A percentile compares a stretch with the other conserved stretches of the same genome.
phyloP scores from a whole-genome alignment of 2,329 filamentous ascomycete genomes.

The Pyrenophora graminea region DNA sequence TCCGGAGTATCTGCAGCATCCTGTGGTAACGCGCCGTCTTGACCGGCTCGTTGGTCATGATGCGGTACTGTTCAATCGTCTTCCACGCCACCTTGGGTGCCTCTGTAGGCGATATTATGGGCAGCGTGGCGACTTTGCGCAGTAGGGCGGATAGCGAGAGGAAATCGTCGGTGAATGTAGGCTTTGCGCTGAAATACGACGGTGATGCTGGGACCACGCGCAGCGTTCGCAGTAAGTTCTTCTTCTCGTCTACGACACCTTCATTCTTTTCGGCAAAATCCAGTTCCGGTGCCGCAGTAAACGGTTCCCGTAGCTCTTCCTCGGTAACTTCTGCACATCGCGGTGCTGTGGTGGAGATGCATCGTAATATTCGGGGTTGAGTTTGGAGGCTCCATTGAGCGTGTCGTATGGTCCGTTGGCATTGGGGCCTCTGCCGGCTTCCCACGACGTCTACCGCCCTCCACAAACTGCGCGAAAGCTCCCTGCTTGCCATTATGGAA shows the following conservation, averaged over 20 bases:
- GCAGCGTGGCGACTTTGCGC: constrained; percentile 73
- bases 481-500: constrained; percentile 36
- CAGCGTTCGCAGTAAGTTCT: constrained; percentile 46
- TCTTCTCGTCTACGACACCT: constrained; percentile 17
- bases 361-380: constrained; percentile 29
- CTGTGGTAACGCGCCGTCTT: constrained; percentile 73
- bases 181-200: constrained; percentile 91
- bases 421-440: constrained; percentile 26
- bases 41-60: constrained; percentile 53
- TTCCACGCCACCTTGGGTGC: constrained; percentile 80
- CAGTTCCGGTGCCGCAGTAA: constrained; percentile 53
- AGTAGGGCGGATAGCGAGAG: constrained; percentile 73
- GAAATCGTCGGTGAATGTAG: constrained; percentile 83
- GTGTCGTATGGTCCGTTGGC: constrained; percentile 26
- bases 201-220: constrained; percentile 82
- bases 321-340: constrained; percentile 31
- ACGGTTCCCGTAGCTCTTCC: constrained; percentile 28
- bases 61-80: constrained; percentile 74
- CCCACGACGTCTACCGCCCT: constrained; percentile 33
- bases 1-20: constrained; percentile 74
- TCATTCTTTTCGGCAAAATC: constrained; percentile 39
- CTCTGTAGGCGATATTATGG: constrained; percentile 66
- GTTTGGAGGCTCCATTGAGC: constrained; percentile 24
- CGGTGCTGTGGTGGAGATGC: constrained; percentile 39
- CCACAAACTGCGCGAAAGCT: constrained; percentile 36